Base-by-base conservation (phyloP, 2,329 filamentous ascomycete species). In the Colletotrichum lindemuthianum region DNA sequence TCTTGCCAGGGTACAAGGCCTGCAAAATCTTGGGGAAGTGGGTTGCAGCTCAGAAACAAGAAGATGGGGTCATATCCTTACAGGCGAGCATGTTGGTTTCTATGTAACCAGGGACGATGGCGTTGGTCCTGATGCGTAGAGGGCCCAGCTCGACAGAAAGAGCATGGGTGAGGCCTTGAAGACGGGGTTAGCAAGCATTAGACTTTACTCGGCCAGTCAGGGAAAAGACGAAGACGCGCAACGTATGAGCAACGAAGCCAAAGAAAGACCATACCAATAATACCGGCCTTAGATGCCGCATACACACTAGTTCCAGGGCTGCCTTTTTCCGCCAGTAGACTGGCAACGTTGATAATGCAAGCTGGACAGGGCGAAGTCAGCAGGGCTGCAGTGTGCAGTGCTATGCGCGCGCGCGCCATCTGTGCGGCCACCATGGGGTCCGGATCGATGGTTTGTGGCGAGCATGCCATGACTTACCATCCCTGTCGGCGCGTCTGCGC, bases 261-360 rank as follows among this genome's bases (percentile, higher is more conserved):
- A 55, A 40, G 12, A 45, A 60, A 51, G 47, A 68, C 74, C 81
- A 69, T 78, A 84, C 91, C 91, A 13, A 96, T 75, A 1, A 97
- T 78, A 2, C 92, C 93, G 6, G 93, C 92, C 74, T 97, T 97
- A 47, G 89, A 90, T 8, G 92, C 91, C 6, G 90, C 89, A 73
- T 96, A 96, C 0, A 88, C 86, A 5, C 90, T 86, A 11, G 90
- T 88, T 7, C 93, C 93, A 2, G 81, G 81, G 1, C 90, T 91
- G 1, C 88, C 90, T 63, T 89, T 89, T 1, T 84, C 73, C 0
- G 88, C 93, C 49, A 97, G 84, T 36, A 96, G 79, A 51, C 91
- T 95, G 1, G 91, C 89, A 24, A 97, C 80, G 72, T 97, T 97
- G 75, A 97, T 89, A 66, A 97, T 93, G 72, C 88, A 92, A 8